phyloP scores from a whole-genome alignment of 108 stramenopile genomes.

The Nitzschia sp. region DNA sequence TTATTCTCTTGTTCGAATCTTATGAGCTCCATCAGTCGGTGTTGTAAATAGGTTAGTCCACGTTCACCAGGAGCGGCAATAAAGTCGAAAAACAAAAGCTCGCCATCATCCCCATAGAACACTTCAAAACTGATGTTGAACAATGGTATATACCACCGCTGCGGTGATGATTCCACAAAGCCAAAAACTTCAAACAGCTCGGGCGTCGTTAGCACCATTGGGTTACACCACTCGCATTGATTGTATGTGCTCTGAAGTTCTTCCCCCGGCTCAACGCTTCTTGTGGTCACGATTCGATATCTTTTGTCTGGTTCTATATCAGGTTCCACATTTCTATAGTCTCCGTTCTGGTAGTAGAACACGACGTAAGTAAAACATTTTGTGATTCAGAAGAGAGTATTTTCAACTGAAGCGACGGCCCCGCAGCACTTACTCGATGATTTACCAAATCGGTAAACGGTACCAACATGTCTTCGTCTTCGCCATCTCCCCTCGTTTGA shows the following conservation, averaged over 20 bases:
- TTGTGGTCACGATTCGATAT: neutral
- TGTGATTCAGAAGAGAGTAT: neutral
- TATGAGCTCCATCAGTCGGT: neutral
- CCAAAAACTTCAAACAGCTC: slow-evolving; percentile 14
- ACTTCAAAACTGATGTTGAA: slow-evolving; percentile 1
- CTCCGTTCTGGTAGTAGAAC: neutral
- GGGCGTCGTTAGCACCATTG: slow-evolving; percentile 5
- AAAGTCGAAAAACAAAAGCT: neutral
- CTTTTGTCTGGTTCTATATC: neutral
- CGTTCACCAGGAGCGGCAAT: neutral
- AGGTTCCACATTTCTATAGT: neutral
- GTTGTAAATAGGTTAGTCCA: neutral
- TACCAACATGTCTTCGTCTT: neutral
- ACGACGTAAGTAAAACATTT: neutral
- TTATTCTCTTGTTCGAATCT: neutral
- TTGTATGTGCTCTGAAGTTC: too few relatives aligned
- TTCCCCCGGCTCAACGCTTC: slow-evolving; percentile 3
- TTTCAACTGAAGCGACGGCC: neutral
- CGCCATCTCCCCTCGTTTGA: slow-evolving; percentile 6
- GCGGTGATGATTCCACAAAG: slow-evolving; percentile 9
- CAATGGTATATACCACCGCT: slow-evolving; percentile 8
- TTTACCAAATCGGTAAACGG: slow-evolving; percentile 9
- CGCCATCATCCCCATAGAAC: neutral
- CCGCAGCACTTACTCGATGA: neutral
- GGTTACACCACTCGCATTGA: neutral